phyloP scores from a whole-genome alignment of 352 stramenopile genomes.

The Phytophthora macrochlamydospora region DNA sequence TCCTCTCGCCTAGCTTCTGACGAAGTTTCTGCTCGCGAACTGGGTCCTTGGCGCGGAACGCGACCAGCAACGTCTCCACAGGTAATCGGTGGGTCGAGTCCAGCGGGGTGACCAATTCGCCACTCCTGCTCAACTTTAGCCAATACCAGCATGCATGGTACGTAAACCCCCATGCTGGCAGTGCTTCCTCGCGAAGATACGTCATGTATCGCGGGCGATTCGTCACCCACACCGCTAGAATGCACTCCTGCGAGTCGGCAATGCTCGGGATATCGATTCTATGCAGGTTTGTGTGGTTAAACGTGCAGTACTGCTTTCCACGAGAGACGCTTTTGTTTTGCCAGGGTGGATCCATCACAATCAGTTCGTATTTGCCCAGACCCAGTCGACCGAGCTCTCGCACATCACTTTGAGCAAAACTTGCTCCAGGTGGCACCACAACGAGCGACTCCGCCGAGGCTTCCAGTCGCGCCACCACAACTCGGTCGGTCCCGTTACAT shows the following conservation, averaged over 20 bases:
- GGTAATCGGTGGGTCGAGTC: constrained; percentile 67
- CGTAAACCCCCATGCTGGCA: constrained; percentile 66
- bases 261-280: constrained; percentile 43
- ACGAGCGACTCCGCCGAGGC: neutral
- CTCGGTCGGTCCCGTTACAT: constrained; percentile 19
- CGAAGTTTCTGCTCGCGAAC: constrained; percentile 20
- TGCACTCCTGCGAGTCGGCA: constrained; percentile 42
- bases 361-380: constrained; percentile 32
- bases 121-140: constrained; percentile 68
- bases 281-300: constrained; percentile 63
- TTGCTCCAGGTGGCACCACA: constrained; percentile 28
- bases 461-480: constrained; percentile 21
- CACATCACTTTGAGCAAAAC: constrained; percentile 36
- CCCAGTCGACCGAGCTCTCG: constrained; percentile 23
- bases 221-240: constrained; percentile 80
- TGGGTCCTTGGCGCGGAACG: constrained; percentile 38
- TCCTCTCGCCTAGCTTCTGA: constrained; percentile 32
- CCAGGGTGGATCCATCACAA: constrained; percentile 80
- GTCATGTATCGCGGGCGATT: constrained; percentile 61
- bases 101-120: constrained; percentile 64
- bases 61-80: constrained; percentile 70
- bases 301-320: constrained; percentile 58
- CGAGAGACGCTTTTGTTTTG: constrained; percentile 78
- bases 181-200: constrained; percentile 61
- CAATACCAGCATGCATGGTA: constrained; percentile 74